phyloP scores from a whole-genome alignment of 2,329 filamentous ascomycete species.

The Cytospora paraplurivora region DNA sequence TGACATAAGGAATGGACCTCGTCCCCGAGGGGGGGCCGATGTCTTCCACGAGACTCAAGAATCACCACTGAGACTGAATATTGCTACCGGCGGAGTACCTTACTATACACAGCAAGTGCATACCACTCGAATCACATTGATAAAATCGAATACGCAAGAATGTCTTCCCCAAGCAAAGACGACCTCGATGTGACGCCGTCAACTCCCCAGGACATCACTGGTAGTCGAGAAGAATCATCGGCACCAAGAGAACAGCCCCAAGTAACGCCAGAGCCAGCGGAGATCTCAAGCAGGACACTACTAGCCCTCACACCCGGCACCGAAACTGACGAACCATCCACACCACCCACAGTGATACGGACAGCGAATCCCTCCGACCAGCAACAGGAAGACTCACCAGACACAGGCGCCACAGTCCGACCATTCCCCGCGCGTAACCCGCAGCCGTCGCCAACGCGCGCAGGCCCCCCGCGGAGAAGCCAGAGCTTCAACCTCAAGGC shows the following conservation, averaged over 20 bases:
- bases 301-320: not conserved
- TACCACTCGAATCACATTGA: not conserved
- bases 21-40: not conserved
- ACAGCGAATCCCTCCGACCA: not conserved
- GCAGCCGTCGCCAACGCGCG: not conserved
- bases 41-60: not conserved
- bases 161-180: not conserved
- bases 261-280: not conserved
- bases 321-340: not conserved
- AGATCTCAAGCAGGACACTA: not conserved
- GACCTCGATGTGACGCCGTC: not conserved
- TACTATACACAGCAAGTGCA: not conserved
- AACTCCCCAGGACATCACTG: not conserved
- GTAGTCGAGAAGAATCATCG: not conserved
- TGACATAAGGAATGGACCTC: conserved; percentile 16
- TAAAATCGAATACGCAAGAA: not conserved
- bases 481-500: not conserved
- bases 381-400: not conserved
- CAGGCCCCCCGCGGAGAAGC: not conserved
- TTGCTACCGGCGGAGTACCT: not conserved
- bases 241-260: not conserved
- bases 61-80: not conserved
- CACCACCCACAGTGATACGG: not conserved
- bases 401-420: not conserved
- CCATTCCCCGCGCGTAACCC: not conserved